Evolutionary conservation across 2,329 filamentous ascomycete genomes (phyloP).

Genomic region (Penicillium sclerotiorum): DNA sequence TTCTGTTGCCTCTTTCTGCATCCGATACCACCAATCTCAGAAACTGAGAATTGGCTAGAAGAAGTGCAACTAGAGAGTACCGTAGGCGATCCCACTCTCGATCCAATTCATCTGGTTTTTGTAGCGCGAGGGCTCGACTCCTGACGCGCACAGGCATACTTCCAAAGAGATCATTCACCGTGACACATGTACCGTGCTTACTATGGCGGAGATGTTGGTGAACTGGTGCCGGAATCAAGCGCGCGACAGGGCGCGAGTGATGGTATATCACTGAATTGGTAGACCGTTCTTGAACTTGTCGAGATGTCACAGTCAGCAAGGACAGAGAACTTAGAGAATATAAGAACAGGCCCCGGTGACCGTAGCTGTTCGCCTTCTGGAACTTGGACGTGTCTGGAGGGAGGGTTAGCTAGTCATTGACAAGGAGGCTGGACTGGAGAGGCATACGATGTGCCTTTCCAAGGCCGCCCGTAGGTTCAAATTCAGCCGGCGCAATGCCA

Average conservation of each 20-base stretch:
- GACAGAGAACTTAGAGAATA: slow-evolving; percentile 76
- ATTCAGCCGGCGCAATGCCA: slow-evolving; percentile 76
- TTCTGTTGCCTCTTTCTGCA: slow-evolving; percentile 38
- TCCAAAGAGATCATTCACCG: slow-evolving; percentile 81
- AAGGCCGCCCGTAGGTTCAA: slow-evolving; percentile 69
- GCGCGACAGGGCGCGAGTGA: slow-evolving; percentile 66
- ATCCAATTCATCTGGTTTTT: slow-evolving; percentile 55
- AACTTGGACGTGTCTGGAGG: slow-evolving; percentile 76
- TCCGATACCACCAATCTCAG: slow-evolving; percentile 65
- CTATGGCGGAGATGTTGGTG: slow-evolving; percentile 60
- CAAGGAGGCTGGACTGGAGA: slow-evolving; percentile 35
- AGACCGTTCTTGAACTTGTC: slow-evolving; percentile 53
- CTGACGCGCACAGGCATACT: slow-evolving; percentile 89
- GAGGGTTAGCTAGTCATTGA: slow-evolving; percentile 12
- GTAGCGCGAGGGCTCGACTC: slow-evolving; percentile 63
- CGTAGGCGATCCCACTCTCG: slow-evolving; percentile 69
- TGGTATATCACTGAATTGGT: slow-evolving; percentile 70
- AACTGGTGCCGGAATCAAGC: slow-evolving; percentile 63
- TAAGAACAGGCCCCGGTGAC: slow-evolving; percentile 73
- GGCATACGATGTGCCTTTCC: slow-evolving; percentile 69
- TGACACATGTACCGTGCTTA: slow-evolving; percentile 72
- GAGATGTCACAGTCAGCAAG: slow-evolving; percentile 74
- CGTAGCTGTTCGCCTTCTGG: slow-evolving; percentile 57
- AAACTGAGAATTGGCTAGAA: slow-evolving; percentile 68
- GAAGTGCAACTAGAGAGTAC: slow-evolving; percentile 60